Conservation (phyloP, 2,329 filamentous ascomycete species). For the Chalaropsis ovoidea region DNA sequence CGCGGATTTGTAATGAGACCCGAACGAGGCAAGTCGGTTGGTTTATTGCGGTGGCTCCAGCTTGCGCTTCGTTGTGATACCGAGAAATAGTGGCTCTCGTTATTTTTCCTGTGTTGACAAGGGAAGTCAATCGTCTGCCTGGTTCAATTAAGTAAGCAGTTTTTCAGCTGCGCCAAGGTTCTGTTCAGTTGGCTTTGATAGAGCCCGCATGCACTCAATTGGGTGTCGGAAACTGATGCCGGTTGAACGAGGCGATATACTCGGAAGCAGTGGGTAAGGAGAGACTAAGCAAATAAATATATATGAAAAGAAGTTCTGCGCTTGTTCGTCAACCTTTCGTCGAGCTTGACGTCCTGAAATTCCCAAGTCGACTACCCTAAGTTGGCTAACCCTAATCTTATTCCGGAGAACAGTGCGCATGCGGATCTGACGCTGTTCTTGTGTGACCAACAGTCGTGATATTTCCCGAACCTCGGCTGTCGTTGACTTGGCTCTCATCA, state of each 20-base stretch:
- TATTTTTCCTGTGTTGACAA: background rate
- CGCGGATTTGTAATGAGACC: background rate
- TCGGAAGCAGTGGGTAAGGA: background rate
- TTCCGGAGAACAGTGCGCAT: background rate
- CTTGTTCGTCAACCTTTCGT: background rate
- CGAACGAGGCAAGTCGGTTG: background rate
- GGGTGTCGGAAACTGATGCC: too few species aligned
- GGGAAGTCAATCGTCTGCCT: background rate
- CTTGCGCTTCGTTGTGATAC: background rate
- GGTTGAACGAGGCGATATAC: background rate
- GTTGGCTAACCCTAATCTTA: background rate
- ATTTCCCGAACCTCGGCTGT: too few species aligned
- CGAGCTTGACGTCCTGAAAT: background rate
- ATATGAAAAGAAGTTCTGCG: background rate
- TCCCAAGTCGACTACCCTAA: too few species aligned
- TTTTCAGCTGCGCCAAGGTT: background rate
- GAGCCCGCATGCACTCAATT: too few species aligned
- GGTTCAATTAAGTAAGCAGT: conserved; percentile 2
- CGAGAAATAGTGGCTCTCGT: background rate
- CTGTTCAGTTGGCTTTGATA: too few species aligned
- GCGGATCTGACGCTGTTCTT: background rate
- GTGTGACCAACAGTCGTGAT: background rate
- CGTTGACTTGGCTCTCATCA: too few species aligned
- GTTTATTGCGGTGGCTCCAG: background rate
- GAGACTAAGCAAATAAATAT: background rate